These are phyloP conservation scores for Didymellaceae sp. DNA, from an alignment of 2,329 filamentous ascomycete genomes.

Conservation along the genomic window DNA sequence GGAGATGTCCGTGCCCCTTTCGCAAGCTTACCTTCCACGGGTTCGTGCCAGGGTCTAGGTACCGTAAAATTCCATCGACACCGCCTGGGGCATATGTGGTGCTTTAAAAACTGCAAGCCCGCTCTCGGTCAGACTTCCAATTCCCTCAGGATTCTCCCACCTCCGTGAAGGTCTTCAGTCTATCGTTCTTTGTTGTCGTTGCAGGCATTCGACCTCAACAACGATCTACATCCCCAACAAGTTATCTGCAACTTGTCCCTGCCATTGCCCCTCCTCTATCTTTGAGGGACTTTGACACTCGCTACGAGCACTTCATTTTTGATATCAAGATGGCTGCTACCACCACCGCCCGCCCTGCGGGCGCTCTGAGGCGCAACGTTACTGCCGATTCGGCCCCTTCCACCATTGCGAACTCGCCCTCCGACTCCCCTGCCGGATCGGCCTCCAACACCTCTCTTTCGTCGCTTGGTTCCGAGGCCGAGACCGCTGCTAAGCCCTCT, in stretches of 20 bases:
- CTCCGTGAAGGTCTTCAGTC: constrained; percentile 19
- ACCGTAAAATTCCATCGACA: constrained; percentile 33
- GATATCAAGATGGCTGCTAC: constrained; percentile 52
- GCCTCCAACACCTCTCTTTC: constrained; percentile 90
- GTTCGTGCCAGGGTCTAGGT: constrained; percentile 28
- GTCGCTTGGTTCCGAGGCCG: constrained; percentile 76
- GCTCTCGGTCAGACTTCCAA: constrained; percentile 24
- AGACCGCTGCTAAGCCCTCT: constrained; percentile 52
- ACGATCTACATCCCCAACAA: constrained; percentile 34
- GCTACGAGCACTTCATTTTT: constrained; percentile 6
- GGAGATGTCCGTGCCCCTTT: constrained; percentile 24
- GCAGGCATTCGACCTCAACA: constrained; percentile 26
- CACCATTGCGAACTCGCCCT: constrained; percentile 63
- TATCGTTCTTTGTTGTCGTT: constrained; percentile 14
- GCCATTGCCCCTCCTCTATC: constrained; percentile 10
- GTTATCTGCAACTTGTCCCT: constrained; percentile 22
- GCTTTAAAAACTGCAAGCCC: constrained; percentile 17
- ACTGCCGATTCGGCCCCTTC: constrained; percentile 60
- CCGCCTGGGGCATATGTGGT: constrained; percentile 25
- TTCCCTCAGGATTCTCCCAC: constrained; percentile 21
- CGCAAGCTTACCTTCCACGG: constrained; percentile 20
- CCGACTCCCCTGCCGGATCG: constrained; percentile 67
- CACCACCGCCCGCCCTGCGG: constrained; percentile 61
- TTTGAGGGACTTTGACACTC: constrained; percentile 2
- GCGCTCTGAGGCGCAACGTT: constrained; percentile 52